Evolutionary conservation across 2,329 filamentous ascomycete species (phyloP).

Genomic region (Scedosporium dehoogii): DNA sequence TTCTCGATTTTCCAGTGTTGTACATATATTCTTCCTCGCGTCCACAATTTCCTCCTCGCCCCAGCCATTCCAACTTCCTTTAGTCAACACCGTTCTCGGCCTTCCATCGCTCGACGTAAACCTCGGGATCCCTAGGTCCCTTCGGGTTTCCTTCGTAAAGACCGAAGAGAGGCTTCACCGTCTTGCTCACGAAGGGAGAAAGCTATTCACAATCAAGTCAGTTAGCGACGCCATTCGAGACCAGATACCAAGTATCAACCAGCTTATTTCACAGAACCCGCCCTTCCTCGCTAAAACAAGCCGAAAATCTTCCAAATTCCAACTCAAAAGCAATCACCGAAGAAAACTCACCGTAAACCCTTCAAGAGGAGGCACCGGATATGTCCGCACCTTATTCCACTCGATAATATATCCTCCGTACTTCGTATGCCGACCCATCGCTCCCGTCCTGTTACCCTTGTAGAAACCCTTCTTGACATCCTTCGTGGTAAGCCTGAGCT

Average conservation of each 20-base stretch:
- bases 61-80: constrained; percentile 10
- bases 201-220: constrained; percentile 40
- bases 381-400: constrained; percentile 82
- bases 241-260: no score
- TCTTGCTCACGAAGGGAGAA: constrained; percentile 65
- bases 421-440: constrained; percentile 77
- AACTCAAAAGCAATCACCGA: not conserved
- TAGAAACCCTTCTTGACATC: constrained; percentile 90
- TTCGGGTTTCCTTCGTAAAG: constrained; percentile 39
- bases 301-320: not conserved
- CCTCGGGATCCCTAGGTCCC: constrained; percentile 50
- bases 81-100: constrained; percentile 52
- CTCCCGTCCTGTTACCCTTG: constrained; percentile 86
- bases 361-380: constrained; percentile 64
- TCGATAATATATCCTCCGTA: constrained; percentile 78
- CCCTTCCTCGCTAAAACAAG: not conserved
- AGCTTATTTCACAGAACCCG: no score
- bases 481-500: constrained; percentile 81
- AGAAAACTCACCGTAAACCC: constrained; percentile 56
- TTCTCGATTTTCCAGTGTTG: not conserved
- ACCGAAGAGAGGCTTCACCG: constrained; percentile 42
- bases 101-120: constrained; percentile 60
- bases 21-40: not conserved
- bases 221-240: not conserved
- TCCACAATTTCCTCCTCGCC: constrained; percentile 7